These are phyloP conservation scores for Butyriboletus loyo DNA, from an alignment of 768 basidiomycete genomes.

Conservation along the genomic window DNA sequence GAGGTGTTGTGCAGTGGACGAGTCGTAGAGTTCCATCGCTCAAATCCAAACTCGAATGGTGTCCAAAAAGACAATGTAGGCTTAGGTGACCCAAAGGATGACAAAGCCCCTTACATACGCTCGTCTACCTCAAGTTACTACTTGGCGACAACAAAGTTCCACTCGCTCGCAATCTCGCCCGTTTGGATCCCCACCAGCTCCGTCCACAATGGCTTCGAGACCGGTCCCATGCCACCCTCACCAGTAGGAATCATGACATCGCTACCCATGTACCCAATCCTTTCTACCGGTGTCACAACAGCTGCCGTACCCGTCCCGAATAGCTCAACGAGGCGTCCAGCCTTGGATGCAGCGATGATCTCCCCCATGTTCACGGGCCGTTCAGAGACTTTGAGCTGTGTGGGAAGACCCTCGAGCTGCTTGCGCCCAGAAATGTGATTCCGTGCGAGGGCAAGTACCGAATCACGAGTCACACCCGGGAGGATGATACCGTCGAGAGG, in stretches of 20 bases:
- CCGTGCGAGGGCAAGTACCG: conserved; percentile 44
- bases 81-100: conserved; percentile 7
- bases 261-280: conserved; percentile 56
- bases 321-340: conserved; percentile 46
- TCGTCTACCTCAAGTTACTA: background rate
- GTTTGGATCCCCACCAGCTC: conserved; percentile 65
- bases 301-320: conserved; percentile 58
- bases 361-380: conserved; percentile 75
- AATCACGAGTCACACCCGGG: conserved; percentile 67
- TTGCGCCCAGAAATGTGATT: conserved; percentile 52
- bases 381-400: conserved; percentile 59
- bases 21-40: conserved; percentile 61
- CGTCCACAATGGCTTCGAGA: conserved; percentile 46
- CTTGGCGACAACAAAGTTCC: conserved; percentile 59
- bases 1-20: conserved; percentile 60
- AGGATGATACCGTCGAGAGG: conserved; percentile 65
- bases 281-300: conserved; percentile 46
- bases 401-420: conserved; percentile 49
- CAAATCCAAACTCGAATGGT: background rate
- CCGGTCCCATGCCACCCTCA: conserved; percentile 73
- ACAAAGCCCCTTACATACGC: conserved; percentile 9
- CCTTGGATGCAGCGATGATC: conserved; percentile 47
- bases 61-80: background rate
- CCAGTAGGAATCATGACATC: conserved; percentile 58
- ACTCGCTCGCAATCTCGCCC: conserved; percentile 72